phyloP scores from a whole-genome alignment of 805 yeast species.

The Metahyphopichia silvanorum region DNA sequence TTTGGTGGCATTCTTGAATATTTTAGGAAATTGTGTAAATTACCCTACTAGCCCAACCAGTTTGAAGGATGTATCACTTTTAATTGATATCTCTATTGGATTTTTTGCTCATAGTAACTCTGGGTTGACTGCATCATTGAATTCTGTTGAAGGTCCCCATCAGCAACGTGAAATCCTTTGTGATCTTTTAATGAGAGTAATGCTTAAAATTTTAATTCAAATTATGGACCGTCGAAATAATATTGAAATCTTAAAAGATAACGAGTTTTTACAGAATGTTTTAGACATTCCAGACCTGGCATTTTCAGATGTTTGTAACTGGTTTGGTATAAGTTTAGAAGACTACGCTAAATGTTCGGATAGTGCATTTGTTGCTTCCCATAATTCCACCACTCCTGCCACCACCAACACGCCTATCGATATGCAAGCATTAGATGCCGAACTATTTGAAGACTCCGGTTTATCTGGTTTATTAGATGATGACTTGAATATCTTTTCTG shows the following conservation, averaged over 20 bases:
- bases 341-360: no score
- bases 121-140: background rate
- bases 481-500: conserved; percentile 25
- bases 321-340: no score
- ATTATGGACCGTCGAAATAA: conserved; percentile 18
- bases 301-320: conserved; percentile 14
- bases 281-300: conserved; percentile 11
- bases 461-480: no score
- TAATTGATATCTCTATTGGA: conserved; percentile 17
- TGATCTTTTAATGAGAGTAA: conserved; percentile 15
- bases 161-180: conserved; percentile 17
- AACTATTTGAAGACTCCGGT: no score
- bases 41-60: conserved; percentile 26
- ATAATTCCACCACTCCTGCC: background rate
- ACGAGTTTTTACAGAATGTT: conserved; percentile 13
- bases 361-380: no score
- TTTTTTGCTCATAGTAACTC: conserved; percentile 10
- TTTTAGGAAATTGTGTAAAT: conserved; percentile 27
- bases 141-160: conserved; percentile 4
- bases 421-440: no score
- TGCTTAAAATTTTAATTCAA: conserved; percentile 18
- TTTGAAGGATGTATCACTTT: conserved; percentile 24
- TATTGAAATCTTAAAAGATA: conserved; percentile 11
- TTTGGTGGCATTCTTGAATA: conserved; percentile 26
- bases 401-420: no score